Conservation (phyloP, 164 flowering plant genomes). For the Piper betle region DNA sequence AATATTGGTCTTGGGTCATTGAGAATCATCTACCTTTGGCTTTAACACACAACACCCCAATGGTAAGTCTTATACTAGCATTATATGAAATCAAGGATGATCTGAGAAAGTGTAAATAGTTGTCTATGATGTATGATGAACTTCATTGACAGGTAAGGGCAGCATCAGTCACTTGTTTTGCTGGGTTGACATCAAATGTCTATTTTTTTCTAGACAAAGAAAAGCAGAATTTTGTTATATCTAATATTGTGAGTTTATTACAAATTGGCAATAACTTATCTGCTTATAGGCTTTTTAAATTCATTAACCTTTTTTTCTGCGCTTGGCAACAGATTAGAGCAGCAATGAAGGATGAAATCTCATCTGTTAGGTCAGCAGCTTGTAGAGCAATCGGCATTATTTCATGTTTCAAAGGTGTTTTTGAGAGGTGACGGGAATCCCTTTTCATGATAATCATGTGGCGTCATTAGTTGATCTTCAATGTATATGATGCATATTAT, state of each 20-base stretch:
- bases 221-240: slow-evolving; percentile 47
- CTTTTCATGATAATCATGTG: background rate
- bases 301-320: background rate
- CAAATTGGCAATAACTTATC: background rate
- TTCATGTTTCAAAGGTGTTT: slow-evolving; percentile 59
- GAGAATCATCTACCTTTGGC: slow-evolving; percentile 53
- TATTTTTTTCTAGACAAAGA: slow-evolving; percentile 52
- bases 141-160: slow-evolving; percentile 62
- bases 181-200: slow-evolving; percentile 78
- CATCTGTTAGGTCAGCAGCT: slow-evolving; percentile 87
- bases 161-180: slow-evolving; percentile 85
- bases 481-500: slow-evolving; percentile 3
- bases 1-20: slow-evolving; percentile 66
- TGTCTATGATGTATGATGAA: background rate
- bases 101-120: background rate
- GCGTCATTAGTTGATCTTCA: no score
- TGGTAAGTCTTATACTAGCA: slow-evolving; percentile 31
- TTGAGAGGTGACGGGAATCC: slow-evolving; percentile 26
- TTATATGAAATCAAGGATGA: background rate
- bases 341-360: slow-evolving; percentile 50
- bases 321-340: slow-evolving; percentile 32
- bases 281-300: background rate
- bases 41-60: slow-evolving; percentile 38
- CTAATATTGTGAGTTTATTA: slow-evolving; percentile 45
- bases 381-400: slow-evolving; percentile 95